Evolutionary conservation across 306 rosid species (phyloP), one percentile per base, ranked within the genome.

Genomic region (Ormosia emarginata): DNA sequence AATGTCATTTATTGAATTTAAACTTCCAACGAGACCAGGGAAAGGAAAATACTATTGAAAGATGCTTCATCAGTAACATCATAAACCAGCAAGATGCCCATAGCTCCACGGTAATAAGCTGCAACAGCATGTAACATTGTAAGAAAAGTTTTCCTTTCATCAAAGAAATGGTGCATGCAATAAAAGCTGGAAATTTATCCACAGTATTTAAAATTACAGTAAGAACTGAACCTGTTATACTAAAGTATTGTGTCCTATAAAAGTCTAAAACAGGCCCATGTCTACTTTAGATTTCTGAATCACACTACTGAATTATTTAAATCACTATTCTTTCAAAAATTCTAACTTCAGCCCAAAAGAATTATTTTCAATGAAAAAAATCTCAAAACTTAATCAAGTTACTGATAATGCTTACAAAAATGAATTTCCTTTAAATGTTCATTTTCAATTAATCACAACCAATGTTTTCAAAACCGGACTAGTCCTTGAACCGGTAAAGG

Each of bases 61-160:
- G 97, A 92, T 66, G 94, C 91, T 88, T 92, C 97, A 73, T 92
- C 97, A 39, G 97, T 90, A 82, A 92, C 97, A 86, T 92, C 97
- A 70, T 92, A 92, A 61, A 92, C 97, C 86, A 92, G 88, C 86
- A 93, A 88, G 84, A 91, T 91, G 70, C 95, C 95, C 97, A 93
- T 93, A 79, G 95, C 95, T 88, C 98, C 97, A 56, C 97, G 92
- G 70, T 93, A 91, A 84, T 93, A 93, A 82, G 97, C 97, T 93
- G 94, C 92, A 84, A 64, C 82, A 83, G 30, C 49, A 9, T 61
- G 72, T 47, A 79, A 56, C 77, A 76, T 56, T 67, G 58, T 62
- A 77, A 71, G 86, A 49, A 17, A 66, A 67, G 32, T 70, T 70
- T 71, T 70, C 50, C 47, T 64, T 70, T 8, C 32, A 46, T 13